phyloP scores from a whole-genome alignment of 441 rosid species.

The Pelargonium myrrhifolium region DNA sequence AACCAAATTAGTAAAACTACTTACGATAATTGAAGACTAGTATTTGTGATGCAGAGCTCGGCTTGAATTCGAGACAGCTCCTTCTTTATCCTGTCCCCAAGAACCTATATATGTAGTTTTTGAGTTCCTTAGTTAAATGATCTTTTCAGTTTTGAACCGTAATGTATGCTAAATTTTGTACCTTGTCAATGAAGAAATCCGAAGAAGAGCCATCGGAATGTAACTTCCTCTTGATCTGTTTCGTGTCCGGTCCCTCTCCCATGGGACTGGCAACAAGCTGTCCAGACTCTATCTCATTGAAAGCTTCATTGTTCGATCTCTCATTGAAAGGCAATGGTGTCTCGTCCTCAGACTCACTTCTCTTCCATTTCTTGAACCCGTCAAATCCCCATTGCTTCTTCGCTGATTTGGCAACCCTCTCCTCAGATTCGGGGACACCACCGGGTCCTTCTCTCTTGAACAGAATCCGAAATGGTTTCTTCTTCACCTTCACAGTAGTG shows the following conservation, averaged over 20 bases:
- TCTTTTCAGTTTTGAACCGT: too few species aligned
- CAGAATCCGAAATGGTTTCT: constrained; percentile 44
- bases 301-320: constrained; percentile 37
- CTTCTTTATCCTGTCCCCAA: constrained; percentile 68
- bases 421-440: constrained; percentile 30
- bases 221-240: constrained; percentile 52
- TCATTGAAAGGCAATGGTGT: constrained; percentile 52
- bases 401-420: constrained; percentile 31
- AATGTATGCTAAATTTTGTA: constrained; percentile 8
- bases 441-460: constrained; percentile 22
- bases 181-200: constrained; percentile 74
- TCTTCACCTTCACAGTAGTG: too few species aligned
- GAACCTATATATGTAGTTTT: constrained; percentile 32
- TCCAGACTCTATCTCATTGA: constrained; percentile 23
- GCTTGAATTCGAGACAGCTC: constrained; percentile 58
- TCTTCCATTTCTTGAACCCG: constrained; percentile 60
- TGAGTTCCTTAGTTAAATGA: too few species aligned
- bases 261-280: constrained; percentile 33
- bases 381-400: constrained; percentile 61
- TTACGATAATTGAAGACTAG: constrained; percentile 57
- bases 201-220: constrained; percentile 56
- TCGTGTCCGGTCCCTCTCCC: constrained; percentile 64
- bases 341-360: constrained; percentile 50
- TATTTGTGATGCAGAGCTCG: constrained; percentile 47
- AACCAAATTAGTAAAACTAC: not conserved